These are phyloP conservation scores for Suillus subalutaceus DNA, from an alignment of 768 basidiomycete genomes.

Conservation along the genomic window DNA sequence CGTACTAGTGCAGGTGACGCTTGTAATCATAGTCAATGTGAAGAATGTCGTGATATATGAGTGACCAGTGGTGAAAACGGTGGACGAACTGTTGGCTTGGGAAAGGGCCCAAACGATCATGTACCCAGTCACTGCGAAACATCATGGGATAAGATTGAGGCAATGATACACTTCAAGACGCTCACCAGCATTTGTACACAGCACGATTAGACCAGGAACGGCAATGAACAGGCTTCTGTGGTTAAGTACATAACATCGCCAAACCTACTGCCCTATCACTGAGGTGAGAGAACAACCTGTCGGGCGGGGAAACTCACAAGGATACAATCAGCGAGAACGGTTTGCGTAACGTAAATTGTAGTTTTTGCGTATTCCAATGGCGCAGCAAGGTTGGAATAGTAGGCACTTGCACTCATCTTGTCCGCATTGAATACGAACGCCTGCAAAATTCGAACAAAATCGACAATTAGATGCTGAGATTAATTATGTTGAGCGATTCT, in stretches of 20 bases:
- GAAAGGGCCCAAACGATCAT: not conserved
- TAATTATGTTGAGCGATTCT: not conserved
- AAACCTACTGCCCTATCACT: not conserved
- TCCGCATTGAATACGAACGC: not conserved
- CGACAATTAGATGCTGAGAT: not conserved
- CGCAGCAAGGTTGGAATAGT: not conserved
- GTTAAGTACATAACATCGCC: not conserved
- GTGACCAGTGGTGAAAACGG: not conserved
- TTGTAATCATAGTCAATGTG: not conserved
- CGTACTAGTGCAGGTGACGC: not conserved
- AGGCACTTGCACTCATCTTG: not conserved
- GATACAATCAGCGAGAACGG: not conserved
- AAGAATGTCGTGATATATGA: not conserved
- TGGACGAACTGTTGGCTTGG: not conserved
- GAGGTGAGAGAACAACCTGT: not conserved
- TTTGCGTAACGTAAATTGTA: not conserved
- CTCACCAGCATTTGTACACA: not conserved
- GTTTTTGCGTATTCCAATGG: not conserved
- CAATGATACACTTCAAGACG: not conserved
- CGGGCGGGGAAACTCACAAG: not conserved
- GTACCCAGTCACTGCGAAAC: not conserved
- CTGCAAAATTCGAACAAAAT: not conserved
- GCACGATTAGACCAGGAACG: not conserved
- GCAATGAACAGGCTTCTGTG: not conserved
- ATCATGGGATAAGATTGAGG: not conserved